Evolutionary conservation across 257 asterid species (phyloP).

Genomic region (Solanum megistacrolobum): DNA sequence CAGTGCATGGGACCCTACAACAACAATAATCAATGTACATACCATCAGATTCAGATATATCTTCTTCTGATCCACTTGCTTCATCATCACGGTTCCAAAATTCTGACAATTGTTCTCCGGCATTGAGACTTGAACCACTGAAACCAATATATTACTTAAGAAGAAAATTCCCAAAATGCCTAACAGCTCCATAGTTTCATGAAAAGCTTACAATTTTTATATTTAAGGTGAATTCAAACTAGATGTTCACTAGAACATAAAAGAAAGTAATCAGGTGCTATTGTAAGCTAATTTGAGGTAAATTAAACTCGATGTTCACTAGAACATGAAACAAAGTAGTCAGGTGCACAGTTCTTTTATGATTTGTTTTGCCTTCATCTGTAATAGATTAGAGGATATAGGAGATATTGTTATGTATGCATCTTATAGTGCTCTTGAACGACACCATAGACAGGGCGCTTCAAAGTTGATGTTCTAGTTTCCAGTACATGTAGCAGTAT

Average conservation of each 20-base stretch:
- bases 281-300: not conserved
- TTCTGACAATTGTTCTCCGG: conserved; percentile 48
- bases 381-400: not conserved
- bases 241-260: not conserved
- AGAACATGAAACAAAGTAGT: not conserved
- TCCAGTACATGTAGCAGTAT: not conserved
- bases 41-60: conserved; percentile 94
- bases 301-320: not conserved
- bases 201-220: not conserved
- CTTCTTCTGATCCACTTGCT: conserved; percentile 79
- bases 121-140: conserved; percentile 17
- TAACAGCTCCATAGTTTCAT: not conserved
- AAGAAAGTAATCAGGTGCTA: not conserved
- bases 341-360: not conserved
- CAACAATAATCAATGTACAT: conserved; percentile 1
- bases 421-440: not conserved
- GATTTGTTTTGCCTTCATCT: not conserved
- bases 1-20: not conserved
- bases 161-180: not conserved
- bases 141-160: not conserved
- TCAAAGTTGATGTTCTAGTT: not conserved
- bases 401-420: not conserved
- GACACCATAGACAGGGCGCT: not conserved
- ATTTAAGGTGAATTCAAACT: not conserved
- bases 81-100: conserved; percentile 90